Evolutionary conservation across 2,329 filamentous ascomycete species (phyloP).

Genomic region (Trichoderma breve): DNA sequence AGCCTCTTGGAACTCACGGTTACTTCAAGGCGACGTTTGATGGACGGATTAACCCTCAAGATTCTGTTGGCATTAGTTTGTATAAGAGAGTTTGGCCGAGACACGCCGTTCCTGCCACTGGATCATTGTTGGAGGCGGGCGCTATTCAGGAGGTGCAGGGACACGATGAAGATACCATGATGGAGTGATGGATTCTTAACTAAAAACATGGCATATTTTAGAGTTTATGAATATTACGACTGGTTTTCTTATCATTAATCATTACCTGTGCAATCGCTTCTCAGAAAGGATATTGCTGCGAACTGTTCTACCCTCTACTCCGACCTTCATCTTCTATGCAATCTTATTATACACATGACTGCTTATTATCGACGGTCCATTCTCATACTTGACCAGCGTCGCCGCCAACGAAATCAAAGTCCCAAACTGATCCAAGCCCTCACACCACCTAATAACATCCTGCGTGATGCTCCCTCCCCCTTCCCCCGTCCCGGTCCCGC

Average conservation of each 20-base stretch:
- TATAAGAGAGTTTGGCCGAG: constrained; percentile 86
- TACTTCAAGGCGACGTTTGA: constrained; percentile 99
- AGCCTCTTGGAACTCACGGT: constrained; percentile 92
- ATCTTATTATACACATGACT: not conserved
- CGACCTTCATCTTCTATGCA: not conserved
- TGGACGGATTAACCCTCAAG: constrained; percentile 90
- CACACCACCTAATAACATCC: constrained; percentile 16
- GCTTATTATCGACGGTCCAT: not conserved
- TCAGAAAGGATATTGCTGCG: not conserved
- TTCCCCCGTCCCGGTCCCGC: not conserved
- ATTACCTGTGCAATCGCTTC: not conserved
- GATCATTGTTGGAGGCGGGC: constrained; percentile 41
- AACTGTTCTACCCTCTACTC: not conserved
- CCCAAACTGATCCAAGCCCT: constrained; percentile 10
- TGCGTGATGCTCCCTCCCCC: not conserved
- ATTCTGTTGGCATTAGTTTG: constrained; percentile 85
- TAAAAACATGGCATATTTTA: constrained; percentile 2
- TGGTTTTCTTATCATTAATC: not conserved
- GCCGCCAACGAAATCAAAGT: constrained; percentile 4
- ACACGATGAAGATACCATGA: constrained; percentile 20
- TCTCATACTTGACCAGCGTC: constrained; percentile 4
- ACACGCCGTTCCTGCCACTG: constrained; percentile 51
- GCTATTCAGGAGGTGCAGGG: not conserved
- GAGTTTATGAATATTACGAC: constrained; percentile 20
- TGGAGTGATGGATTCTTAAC: constrained; percentile 11